Evolutionary conservation across 495 filamentous ascomycete genomes (phyloP).

Genomic region (Sordaria brevicollis): DNA sequence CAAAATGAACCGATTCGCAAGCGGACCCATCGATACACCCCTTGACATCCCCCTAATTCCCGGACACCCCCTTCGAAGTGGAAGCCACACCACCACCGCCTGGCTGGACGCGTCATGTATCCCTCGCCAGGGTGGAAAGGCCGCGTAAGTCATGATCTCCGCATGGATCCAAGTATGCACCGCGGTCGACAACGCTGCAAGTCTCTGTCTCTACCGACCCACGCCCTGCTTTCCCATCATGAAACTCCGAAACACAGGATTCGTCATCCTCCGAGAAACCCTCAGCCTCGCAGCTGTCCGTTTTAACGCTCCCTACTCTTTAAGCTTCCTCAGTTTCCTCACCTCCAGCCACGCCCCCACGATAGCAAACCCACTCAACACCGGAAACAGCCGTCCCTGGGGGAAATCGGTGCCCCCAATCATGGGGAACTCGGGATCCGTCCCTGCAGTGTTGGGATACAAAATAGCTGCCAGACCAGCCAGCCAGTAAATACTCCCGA

Average conservation of each 20-base stretch:
- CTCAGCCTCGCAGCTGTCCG: background rate
- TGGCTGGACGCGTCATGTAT: background rate
- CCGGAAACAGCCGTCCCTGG: slow-evolving; percentile 31
- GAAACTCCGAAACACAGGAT: background rate
- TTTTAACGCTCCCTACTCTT: background rate
- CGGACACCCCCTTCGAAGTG: background rate
- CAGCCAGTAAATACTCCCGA: slow-evolving; percentile 43
- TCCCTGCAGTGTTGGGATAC: slow-evolving; percentile 37
- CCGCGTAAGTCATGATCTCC: background rate
- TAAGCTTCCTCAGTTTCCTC: background rate
- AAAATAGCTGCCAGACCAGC: slow-evolving; percentile 36
- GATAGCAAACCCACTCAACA: slow-evolving; percentile 13
- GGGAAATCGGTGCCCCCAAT: slow-evolving; percentile 36
- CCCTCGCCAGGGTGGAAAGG: background rate
- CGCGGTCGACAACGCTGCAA: background rate
- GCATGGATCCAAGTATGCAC: background rate
- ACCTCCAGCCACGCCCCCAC: slow-evolving; percentile 27
- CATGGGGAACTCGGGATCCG: slow-evolving; percentile 46
- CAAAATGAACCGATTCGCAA: background rate
- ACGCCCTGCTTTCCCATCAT: background rate
- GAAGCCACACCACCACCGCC: background rate
- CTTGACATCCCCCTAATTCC: background rate
- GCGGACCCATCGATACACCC: background rate
- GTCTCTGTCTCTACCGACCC: background rate
- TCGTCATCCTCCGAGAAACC: background rate